phyloP scores from a whole-genome alignment of 1,139 yeast genomes.

The Suhomyces kunorum region DNA sequence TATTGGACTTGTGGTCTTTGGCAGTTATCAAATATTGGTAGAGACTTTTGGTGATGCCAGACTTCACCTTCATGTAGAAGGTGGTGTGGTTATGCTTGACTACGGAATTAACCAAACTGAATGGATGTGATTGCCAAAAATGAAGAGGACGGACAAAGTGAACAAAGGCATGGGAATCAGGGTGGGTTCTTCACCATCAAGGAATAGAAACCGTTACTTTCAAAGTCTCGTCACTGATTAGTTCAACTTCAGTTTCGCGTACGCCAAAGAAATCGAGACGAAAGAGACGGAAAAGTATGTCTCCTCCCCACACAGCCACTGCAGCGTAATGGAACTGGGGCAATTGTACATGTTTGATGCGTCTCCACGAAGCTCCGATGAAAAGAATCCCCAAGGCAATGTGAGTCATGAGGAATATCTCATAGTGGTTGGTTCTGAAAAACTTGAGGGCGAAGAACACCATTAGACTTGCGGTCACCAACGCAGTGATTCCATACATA shows the following conservation, averaged over 20 bases:
- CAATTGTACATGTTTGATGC: conserved; percentile 2
- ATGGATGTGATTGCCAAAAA: conserved; percentile 29
- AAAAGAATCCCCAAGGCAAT: conserved; percentile 19
- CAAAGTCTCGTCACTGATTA: conserved; percentile 21
- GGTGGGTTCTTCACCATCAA: conserved; percentile 20
- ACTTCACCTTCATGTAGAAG: conserved; percentile 24
- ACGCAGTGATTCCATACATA: conserved; percentile 20
- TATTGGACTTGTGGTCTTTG: conserved; percentile 16
- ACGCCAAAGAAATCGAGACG: conserved; percentile 21
- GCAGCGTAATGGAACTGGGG: conserved; percentile 19
- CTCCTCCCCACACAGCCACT: conserved; percentile 23
- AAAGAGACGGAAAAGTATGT: conserved; percentile 18
- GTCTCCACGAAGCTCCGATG: conserved; percentile 20
- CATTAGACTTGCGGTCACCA: conserved; percentile 15
- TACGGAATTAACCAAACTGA: conserved; percentile 21
- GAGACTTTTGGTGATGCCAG: conserved; percentile 24
- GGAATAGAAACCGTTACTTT: conserved; percentile 20
- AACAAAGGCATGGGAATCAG: conserved; percentile 21
- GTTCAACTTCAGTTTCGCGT: conserved; percentile 20
- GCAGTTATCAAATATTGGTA: conserved; percentile 16
- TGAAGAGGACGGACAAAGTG: conserved; percentile 21
- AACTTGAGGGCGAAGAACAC: conserved; percentile 17
- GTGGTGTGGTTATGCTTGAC: conserved; percentile 17
- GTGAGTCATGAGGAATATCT: conserved; percentile 21
- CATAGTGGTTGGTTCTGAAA: conserved; percentile 20